These are phyloP conservation scores for Monascus purpureus DNA, from an alignment of 495 filamentous ascomycete genomes.

Conservation along the genomic window DNA sequence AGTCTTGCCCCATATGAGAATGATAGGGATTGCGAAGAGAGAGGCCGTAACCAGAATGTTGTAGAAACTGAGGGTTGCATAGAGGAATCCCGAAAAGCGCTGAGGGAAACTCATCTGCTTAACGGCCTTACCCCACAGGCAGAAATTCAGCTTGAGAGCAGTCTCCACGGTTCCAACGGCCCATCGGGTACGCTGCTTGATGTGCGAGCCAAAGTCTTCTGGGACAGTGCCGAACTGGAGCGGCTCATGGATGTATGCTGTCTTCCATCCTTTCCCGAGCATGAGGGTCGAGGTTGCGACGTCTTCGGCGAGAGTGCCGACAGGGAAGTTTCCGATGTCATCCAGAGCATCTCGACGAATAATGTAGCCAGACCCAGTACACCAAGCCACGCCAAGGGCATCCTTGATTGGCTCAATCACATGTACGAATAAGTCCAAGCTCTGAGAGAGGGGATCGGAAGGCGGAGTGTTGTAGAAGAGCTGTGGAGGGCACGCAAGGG, in stretches of 20 bases:
- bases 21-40: slow-evolving; percentile 31
- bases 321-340: slow-evolving; percentile 36
- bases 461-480: slow-evolving; percentile 40
- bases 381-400: slow-evolving; percentile 32
- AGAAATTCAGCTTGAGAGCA: slow-evolving; percentile 30
- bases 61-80: slow-evolving; percentile 27
- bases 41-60: slow-evolving; percentile 27
- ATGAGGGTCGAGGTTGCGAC: slow-evolving; percentile 32
- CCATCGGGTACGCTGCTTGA: slow-evolving; percentile 41
- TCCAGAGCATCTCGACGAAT: slow-evolving; percentile 34
- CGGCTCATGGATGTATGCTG: slow-evolving; percentile 34
- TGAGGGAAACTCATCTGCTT: slow-evolving; percentile 19
- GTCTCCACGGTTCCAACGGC: slow-evolving; percentile 31
- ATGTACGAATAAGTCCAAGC: slow-evolving; percentile 31
- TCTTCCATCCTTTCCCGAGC: slow-evolving; percentile 36
- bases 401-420: slow-evolving; percentile 40
- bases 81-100: slow-evolving; percentile 31
- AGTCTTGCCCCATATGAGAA: slow-evolving; percentile 28
- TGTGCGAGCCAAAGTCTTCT: slow-evolving; percentile 29
- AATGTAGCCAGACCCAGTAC: slow-evolving; percentile 39
- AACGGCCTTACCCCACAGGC: slow-evolving; percentile 23
- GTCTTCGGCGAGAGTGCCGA: slow-evolving; percentile 37
- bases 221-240: slow-evolving; percentile 40
- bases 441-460: slow-evolving; percentile 35
- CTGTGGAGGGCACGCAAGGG: slow-evolving; percentile 38